A percentile compares a stretch with the other conserved stretches of the same genome.
These are phyloP conservation scores for Apiospora sp. DNA, from an alignment of 2,329 filamentous ascomycete genomes.

Conservation along the genomic window DNA sequence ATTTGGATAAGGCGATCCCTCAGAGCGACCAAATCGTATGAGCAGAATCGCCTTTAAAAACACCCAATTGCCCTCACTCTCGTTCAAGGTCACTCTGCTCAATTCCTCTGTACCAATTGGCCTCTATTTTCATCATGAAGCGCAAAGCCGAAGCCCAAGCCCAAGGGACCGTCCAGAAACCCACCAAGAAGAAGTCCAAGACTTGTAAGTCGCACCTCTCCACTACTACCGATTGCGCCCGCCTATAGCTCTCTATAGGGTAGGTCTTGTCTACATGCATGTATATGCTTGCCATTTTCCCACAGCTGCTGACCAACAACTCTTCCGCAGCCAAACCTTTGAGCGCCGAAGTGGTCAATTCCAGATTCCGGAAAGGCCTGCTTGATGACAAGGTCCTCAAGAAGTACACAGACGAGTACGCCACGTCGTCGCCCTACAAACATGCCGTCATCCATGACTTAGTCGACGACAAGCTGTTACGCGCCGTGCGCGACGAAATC, in stretches of 20 bases:
- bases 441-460: conserved; percentile 88
- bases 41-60: conserved; percentile 10
- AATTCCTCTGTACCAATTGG: conserved; percentile 33
- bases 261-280: neutral
- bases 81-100: neutral
- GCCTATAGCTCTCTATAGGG: conserved; percentile 25
- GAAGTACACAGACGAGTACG: conserved; percentile 69
- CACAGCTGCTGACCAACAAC: neutral
- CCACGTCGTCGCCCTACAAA: conserved; percentile 77
- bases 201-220: conserved; percentile 43
- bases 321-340: conserved; percentile 48
- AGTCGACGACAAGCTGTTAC: conserved; percentile 82
- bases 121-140: conserved; percentile 56
- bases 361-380: conserved; percentile 70
- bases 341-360: conserved; percentile 57
- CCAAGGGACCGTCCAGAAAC: conserved; percentile 51
- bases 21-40: conserved; percentile 17
- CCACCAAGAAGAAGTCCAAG: conserved; percentile 61
- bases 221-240: neutral
- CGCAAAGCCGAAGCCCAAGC: conserved; percentile 61
- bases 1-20: conserved; percentile 12
- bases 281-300: no score
- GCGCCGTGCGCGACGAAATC: conserved; percentile 87
- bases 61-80: conserved; percentile 9
- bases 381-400: conserved; percentile 67